Base-by-base conservation (phyloP, 345 rosid species). In the Tarenaya hassleriana region DNA sequence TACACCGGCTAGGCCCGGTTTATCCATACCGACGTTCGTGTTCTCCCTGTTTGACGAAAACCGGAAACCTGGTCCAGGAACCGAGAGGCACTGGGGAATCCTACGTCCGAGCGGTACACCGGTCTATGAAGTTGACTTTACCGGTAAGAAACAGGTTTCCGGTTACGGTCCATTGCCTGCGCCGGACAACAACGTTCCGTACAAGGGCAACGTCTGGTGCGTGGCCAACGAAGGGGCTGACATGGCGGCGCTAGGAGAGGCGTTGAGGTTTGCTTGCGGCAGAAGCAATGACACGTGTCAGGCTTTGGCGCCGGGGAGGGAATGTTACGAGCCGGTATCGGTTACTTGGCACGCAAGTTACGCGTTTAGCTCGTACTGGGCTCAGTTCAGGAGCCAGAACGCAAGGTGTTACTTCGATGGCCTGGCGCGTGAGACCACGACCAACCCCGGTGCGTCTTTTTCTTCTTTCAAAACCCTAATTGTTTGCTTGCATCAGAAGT, bases 31-130 rank as follows among this genome's bases (percentile, higher is more conserved):
- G 5, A 72, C 95, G 3, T 83, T 77, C 35, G 58, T 86, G 16
- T 90, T 80, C 55, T 75, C 95, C 3, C 38, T 83, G 39, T 86
- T 55, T 48, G 66, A 86, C 29, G 90, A 86, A 68, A 78, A 81
- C 68, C 72, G 38, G 8, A 90, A 90, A 68, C 0, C 41, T 5
- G 97, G 97, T 41, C 80, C 82, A 3, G 90, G 76, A 41, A 83
- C 88, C 32, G 80, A 81, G 69, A 74, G 95, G 57, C 81, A 86
- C 5, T 90, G 86, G 82, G 97, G 97, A 4, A 9, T 83, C 47
- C 47, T 90, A 39, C 47, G 70, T 44, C 58, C 82, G 1, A 64
- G 71, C 41, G 94, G 90, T 4, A 39, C 60, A 7, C 52, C 75
- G 0, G 54, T 72, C 3, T 89, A 79, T 34, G 82, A 80, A 7